phyloP scores from a whole-genome alignment of 139 green algal genomes.

The Zygnema circumcarinatum region DNA sequence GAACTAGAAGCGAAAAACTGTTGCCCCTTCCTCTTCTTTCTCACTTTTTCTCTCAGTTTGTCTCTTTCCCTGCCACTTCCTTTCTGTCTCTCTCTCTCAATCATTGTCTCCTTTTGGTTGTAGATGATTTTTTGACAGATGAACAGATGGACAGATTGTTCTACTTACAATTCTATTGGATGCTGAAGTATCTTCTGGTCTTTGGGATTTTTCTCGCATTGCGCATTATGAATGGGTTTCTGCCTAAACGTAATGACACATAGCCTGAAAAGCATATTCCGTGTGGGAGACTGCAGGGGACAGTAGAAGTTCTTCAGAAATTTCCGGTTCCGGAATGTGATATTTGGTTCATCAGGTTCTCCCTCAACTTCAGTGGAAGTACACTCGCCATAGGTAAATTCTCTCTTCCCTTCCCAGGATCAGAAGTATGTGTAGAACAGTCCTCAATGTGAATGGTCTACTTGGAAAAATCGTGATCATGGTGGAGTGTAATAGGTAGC shows the following conservation, averaged over 20 bases:
- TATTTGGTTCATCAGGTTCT: slow-evolving; percentile 49
- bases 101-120: background rate
- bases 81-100: slow-evolving; percentile 4
- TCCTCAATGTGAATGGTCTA: background rate
- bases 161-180: background rate
- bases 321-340: slow-evolving; percentile 27
- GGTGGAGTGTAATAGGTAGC: background rate
- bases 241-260: background rate
- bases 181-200: background rate
- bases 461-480: background rate
- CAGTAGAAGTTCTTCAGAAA: slow-evolving; percentile 37
- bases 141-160: background rate
- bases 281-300: slow-evolving; percentile 8
- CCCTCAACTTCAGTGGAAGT: background rate
- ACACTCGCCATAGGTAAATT: slow-evolving; percentile 34
- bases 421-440: slow-evolving; percentile 1
- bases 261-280: background rate
- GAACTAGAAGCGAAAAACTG: too few species aligned
- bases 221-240: background rate
- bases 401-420: background rate
- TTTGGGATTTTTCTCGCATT: background rate
- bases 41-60: background rate
- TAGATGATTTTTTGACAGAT: too few species aligned
- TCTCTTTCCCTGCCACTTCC: background rate
- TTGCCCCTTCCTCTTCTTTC: background rate